Base-by-base conservation (phyloP, 257 asterid species). In the Asclepias syriaca region DNA sequence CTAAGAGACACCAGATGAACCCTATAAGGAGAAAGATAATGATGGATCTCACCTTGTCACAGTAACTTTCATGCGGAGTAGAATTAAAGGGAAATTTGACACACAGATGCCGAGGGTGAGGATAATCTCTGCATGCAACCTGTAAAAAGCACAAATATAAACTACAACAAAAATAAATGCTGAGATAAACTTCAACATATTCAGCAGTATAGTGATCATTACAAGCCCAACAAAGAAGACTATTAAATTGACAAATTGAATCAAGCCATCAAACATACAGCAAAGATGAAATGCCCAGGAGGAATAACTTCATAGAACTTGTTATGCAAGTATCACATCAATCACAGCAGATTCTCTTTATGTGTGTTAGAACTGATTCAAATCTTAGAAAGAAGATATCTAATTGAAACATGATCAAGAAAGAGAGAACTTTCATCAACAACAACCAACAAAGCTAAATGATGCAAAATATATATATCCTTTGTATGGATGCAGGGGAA, bases 121-220 rank as follows among this genome's bases (percentile, higher is more conserved):
- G 97, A 75, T 87, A 94, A 83, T 94, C 99, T 82, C 99, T 84
- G 78, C 97, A 91, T 12, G 99, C 99, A 74, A 94, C 89, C 97
- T 80, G 83, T 70, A 73, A 65, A 34, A 60, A 60, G 66, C 57
- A 77, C 68, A 58, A 68, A 64, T 29, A 37, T 54, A 34, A 53
- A 66, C 58, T 19, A 9, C 40, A 77, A 43, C 57, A 53, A 51
- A 49, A 72, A 24, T n/a, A 57, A 43, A 61, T 50, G 43, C 57
- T 66, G 78, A 66, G 29, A 24, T 56, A 32, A 27, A 48, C 61
- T 74, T 61, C 69, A 57, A 21, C 45, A 65, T 60, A 65, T 65
- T 59, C 68, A 21, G 3, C 39, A 19, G 15, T n/a, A 65, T 32
- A 73, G 5, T 24, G 40, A 72, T 24, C 21, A 56, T 60, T 14